Conservation (phyloP, 768 basidiomycete species). For the Termitomyces heimii region DNA sequence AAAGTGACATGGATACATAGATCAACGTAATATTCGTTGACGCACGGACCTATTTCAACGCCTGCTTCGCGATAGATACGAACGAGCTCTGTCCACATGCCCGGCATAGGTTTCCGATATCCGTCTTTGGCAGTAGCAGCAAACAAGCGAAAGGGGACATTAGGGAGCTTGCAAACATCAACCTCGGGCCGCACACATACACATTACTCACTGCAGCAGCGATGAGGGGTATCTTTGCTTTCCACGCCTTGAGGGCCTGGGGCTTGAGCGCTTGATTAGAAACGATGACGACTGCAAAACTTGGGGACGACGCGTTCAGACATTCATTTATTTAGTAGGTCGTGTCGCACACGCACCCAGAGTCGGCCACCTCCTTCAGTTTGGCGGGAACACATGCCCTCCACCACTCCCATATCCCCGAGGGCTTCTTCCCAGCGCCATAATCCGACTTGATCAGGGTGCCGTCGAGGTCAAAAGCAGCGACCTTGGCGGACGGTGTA, state of each 20-base stretch:
- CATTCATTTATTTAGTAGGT: too few species aligned
- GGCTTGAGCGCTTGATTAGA: constrained; percentile 71
- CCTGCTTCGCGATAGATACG: constrained; percentile 51
- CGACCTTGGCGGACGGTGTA: constrained; percentile 47
- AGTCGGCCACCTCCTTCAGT: constrained; percentile 50
- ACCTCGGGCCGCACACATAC: too few species aligned
- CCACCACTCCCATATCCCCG: constrained; percentile 69
- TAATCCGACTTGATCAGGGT: constrained; percentile 65
- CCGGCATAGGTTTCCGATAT: constrained; percentile 82
- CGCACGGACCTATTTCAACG: constrained; percentile 54
- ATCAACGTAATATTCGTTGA: neutral
- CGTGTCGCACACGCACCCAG: constrained; percentile 46
- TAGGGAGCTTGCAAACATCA: constrained; percentile 43
- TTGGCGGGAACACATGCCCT: constrained; percentile 51
- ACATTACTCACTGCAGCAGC: constrained; percentile 46
- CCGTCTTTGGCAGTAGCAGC: constrained; percentile 72
- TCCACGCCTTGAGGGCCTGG: constrained; percentile 55
- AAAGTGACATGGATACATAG: neutral
- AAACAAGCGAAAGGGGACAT: constrained; percentile 71
- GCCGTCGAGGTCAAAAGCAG: constrained; percentile 84
- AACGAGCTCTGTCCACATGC: constrained; percentile 78
- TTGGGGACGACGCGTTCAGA: constrained; percentile 18
- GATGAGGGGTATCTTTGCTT: constrained; percentile 66
- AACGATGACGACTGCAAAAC: constrained; percentile 69
- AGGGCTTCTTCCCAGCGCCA: constrained; percentile 23